phyloP scores from a whole-genome alignment of 2,329 filamentous ascomycete genomes.

The Phaeosphaeriaceae sp. region DNA sequence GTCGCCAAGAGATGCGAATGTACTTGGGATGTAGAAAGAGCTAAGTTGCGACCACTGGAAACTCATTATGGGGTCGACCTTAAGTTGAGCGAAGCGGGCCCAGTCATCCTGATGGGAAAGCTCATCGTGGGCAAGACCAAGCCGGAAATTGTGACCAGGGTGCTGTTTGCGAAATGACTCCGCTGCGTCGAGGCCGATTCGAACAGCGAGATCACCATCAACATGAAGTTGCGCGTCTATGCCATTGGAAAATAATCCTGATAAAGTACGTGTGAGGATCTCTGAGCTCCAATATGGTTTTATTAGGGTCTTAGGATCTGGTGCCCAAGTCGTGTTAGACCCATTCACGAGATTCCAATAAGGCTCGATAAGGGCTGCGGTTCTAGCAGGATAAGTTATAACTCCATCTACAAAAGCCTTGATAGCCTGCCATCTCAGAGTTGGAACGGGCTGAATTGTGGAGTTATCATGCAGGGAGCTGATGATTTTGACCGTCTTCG shows the following conservation, averaged over 20 bases:
- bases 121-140: constrained; percentile 7
- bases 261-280: constrained; percentile 2
- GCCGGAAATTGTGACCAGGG: constrained; percentile 3
- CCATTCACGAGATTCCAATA: constrained; percentile 6
- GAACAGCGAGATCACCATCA: constrained; percentile 2
- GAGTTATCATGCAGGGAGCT: not conserved
- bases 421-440: constrained; percentile 6
- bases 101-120: constrained; percentile 3
- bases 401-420: constrained; percentile 9
- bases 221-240: constrained; percentile 6
- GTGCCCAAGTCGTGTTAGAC: constrained; percentile 3
- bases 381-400: constrained; percentile 6
- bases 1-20: constrained; percentile 3
- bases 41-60: constrained; percentile 6
- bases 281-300: constrained; percentile 5
- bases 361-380: constrained; percentile 3
- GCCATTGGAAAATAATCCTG: not conserved
- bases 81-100: not conserved
- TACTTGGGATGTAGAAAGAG: constrained; percentile 5
- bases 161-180: constrained; percentile 2
- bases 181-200: constrained; percentile 3
- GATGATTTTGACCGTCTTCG: not conserved
- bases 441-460: constrained; percentile 1
- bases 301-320: not conserved
- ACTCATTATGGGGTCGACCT: constrained; percentile 5